Evolutionary conservation across 441 rosid species (phyloP), one percentile per base, ranked within the genome.

Genomic region (Gossypium schwendimanii): DNA sequence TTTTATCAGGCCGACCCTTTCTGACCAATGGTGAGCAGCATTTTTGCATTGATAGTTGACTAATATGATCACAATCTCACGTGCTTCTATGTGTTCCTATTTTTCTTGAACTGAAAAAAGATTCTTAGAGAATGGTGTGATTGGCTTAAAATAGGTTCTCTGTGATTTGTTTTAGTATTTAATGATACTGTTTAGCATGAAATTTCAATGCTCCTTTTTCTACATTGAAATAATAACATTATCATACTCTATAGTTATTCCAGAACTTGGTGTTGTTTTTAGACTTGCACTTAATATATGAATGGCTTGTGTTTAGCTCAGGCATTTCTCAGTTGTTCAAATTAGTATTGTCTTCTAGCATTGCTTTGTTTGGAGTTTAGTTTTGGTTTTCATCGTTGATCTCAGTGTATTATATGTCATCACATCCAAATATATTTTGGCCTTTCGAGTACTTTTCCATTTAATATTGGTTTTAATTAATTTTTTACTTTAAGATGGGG

Each of bases 1-100:
- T 69, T 92, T 85, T 73, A 92, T 92, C 65, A 82, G 98, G 79
- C 98, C 98, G 17, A 89, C 93, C 7, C 93, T 92, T 39, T 83
- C 97, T 79, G 95, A 92, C 72, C 93, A 88, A 75, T 92, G 98
- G 97, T 92, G 82, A 61, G 83, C 50, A 33, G 57, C 49, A 18
- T 77, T 58, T 53, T 31, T 70, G 26, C 69, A n/a, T 41, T 61
- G 49, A 54, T 54, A 31, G 26, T 39, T 63, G 39, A 53, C 58
- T 66, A 8, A 66, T 66, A 24, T 14, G 36, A 66, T 47, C 31
- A 65, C 21, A 23, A 23, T 66, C 44, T 66, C 55, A 14, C 0
- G 2, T 8, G 14, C 9, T n/a, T 50, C 6, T 65, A 7, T n/a
- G 4, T 45, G 9, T 65, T 65, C 18, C 36, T 63, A 21, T 23